Evolutionary conservation across 73 alveolate genomes (phyloP).

Genomic region (Paraurostyla sp.): DNA sequence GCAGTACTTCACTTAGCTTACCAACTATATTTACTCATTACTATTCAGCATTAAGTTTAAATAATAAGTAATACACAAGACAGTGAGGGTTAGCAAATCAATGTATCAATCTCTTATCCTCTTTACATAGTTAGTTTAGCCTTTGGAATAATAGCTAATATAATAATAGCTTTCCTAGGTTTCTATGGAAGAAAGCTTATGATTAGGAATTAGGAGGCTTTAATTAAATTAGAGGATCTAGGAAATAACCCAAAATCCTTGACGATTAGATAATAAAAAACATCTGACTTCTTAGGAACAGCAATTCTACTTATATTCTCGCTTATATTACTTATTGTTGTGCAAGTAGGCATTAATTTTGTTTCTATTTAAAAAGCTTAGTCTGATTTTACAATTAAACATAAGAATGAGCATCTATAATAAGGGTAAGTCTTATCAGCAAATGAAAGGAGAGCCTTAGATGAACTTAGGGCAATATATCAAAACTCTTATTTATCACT

Average conservation of each 20-base stretch:
- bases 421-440: background rate
- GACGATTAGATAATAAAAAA: background rate
- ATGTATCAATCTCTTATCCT: background rate
- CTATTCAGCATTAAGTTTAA: background rate
- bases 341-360: background rate
- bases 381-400: background rate
- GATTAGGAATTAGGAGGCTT: background rate
- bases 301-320: background rate
- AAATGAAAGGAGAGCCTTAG: background rate
- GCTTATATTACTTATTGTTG: background rate
- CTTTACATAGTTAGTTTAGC: background rate
- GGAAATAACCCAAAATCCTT: background rate
- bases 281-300: background rate
- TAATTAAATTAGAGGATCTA: background rate
- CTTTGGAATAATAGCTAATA: background rate
- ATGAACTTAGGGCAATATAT: background rate
- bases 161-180: background rate
- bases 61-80: background rate
- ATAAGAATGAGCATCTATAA: background rate
- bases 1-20: background rate
- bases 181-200: background rate
- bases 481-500: background rate
- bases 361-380: slow-evolving; percentile 3
- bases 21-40: slow-evolving; percentile 4
- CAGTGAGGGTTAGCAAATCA: background rate